Evolutionary conservation across 1,284 basidiomycete species (phyloP), one percentile per base, ranked within the genome.

Genomic region (Rhodotorula sp.): DNA sequence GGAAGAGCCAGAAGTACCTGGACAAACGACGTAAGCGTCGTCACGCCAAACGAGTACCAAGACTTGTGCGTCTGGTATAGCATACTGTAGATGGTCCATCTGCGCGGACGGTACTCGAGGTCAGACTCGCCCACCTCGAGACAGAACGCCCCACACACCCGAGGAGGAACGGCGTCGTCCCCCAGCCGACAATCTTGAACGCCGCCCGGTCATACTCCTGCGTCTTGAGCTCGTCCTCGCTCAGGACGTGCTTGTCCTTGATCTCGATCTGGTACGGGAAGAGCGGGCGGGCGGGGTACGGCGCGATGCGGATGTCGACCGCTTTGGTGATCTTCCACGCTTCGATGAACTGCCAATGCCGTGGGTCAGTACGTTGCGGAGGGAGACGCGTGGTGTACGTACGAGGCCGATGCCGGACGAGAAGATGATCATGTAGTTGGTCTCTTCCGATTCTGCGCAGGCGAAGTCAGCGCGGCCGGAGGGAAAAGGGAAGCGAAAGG

Each of bases 181-280:
- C 90, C 80, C 90, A 94, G 48, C 91, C 90, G 34, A 97, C 95
- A 80, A 91, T 96, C 80, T 88, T 89, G 88, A 93, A 94, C 3
- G 93, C 93, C 57, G 94, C 84, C 76, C 87, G 87, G 84, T 95
- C 92, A 79, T 84, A 95, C 88, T 97, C 94, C 82, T 97, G 94
- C n/a, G 96, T 97, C 84, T 91, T 94, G 85, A 91, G 92, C 84
- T 98, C 96, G 78, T 97, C 94, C 79, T 96, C 94, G 72, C 86
- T 90, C 22, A 97, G 85, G 70, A 92, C 89, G 80, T 97, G 94
- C 82, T 97, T 97, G 90, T 92, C 91, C 83, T 89, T 89, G 79
- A 97, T 88, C 50, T 88, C 86, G 71, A 97, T 76, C 78, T 85
- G 86, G 84, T 92, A 95, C n/a, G 92, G 92, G 36, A 97, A 77